Conservation (phyloP, 208 protist genomes). For the Leishmania arabica region DNA sequence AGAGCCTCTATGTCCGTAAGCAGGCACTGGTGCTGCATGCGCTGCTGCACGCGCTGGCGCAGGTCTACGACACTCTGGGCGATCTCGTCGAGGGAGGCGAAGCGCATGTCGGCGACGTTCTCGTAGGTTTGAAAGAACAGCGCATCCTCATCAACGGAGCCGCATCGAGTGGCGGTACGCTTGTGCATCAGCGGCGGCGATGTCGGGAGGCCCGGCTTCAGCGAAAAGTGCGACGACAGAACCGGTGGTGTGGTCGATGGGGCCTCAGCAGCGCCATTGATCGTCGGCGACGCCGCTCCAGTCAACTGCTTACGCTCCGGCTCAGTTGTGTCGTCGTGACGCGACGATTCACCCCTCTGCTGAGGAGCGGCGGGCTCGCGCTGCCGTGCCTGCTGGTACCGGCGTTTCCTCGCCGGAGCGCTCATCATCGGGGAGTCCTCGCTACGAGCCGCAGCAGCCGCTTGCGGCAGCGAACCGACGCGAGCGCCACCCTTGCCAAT, state of each 20-base stretch:
- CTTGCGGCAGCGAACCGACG: background rate
- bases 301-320: background rate
- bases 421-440: constrained; percentile 13
- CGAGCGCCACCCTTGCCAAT: background rate
- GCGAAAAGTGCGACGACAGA: no score
- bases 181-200: background rate
- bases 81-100: constrained; percentile 45
- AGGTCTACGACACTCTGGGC: constrained; percentile 47
- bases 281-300: background rate
- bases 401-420: background rate
- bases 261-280: background rate
- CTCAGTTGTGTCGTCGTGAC: background rate
- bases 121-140: constrained; percentile 35
- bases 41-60: constrained; percentile 49
- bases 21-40: constrained; percentile 33
- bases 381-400: background rate
- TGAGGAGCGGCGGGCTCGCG: background rate
- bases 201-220: background rate
- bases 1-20: constrained; percentile 27
- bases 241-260: background rate
- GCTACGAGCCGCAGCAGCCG: background rate
- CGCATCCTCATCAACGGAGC: constrained; percentile 23
- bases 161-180: background rate
- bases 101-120: constrained; percentile 77
- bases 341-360: background rate